A percentile compares a stretch with the other conserved stretches of the same genome.
These are phyloP conservation scores for Furcasterigmium furcatum DNA, from an alignment of 2,329 filamentous ascomycete species.

Conservation along the genomic window DNA sequence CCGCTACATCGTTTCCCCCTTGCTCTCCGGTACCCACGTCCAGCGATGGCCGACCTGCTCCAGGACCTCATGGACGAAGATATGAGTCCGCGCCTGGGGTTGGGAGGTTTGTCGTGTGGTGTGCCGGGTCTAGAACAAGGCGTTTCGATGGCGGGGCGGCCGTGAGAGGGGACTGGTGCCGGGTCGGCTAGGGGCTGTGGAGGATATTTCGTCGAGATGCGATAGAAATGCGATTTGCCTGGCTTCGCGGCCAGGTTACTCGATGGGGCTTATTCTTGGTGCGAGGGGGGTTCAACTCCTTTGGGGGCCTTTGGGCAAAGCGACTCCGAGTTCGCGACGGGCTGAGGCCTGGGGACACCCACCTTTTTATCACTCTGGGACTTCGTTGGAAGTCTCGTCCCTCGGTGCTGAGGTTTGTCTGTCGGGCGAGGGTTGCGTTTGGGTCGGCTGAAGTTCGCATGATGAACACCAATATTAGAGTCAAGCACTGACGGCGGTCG, in stretches of 20 bases:
- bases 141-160: conserved; percentile 21
- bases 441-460: conserved; percentile 41
- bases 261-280: conserved; percentile 99
- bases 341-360: not conserved
- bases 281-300: conserved; percentile 70
- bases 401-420: conserved; percentile 5
- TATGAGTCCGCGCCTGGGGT: conserved; percentile 71
- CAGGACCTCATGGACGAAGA: conserved; percentile 73
- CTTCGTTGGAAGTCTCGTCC: conserved; percentile 37
- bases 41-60: conserved; percentile 2
- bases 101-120: conserved; percentile 11
- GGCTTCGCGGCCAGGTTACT: conserved; percentile 67
- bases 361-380: conserved; percentile 25
- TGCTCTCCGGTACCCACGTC: conserved; percentile 3
- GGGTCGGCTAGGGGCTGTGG: conserved; percentile 35
- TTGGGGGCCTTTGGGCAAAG: not conserved
- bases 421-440: not conserved
- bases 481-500: conserved; percentile 84
- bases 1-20: conserved; percentile 39
- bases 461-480: conserved; percentile 99
- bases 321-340: not conserved
- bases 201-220: conserved; percentile 82
- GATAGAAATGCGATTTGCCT: conserved; percentile 98
- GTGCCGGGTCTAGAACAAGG: conserved; percentile 8
- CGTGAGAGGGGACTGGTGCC: conserved; percentile 21